Percentiles rank a stretch among this genome's conserved stretches.
Conservation (phyloP, 2,329 filamentous ascomycete species). For the Fusarium musae region DNA sequence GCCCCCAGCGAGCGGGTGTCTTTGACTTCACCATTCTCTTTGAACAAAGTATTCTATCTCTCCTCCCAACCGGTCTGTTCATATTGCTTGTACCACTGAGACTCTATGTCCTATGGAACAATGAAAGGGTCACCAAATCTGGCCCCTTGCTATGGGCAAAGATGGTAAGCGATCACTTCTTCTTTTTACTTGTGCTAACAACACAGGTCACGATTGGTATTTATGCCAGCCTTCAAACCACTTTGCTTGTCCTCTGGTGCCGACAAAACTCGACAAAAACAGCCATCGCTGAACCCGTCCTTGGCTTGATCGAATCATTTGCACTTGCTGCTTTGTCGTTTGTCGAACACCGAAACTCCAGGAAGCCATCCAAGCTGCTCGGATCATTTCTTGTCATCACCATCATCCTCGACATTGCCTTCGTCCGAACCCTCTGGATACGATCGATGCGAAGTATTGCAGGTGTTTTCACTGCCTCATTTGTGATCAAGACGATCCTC, state of each 20-base stretch:
- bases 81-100: conserved; percentile 38
- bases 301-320: conserved; percentile 45
- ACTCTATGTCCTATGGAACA: conserved; percentile 19
- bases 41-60: conserved; percentile 47
- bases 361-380: conserved; percentile 49
- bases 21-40: conserved; percentile 49
- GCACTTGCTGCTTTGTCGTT: conserved; percentile 46
- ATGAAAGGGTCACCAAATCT: not conserved
- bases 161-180: conserved; percentile 9
- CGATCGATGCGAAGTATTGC: conserved; percentile 43
- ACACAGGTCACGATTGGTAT: conserved; percentile 13
- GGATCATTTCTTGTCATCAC: conserved; percentile 48
- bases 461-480: conserved; percentile 41
- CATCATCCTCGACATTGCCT: conserved; percentile 49
- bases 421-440: conserved; percentile 50
- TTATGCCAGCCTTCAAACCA: conserved; percentile 38
- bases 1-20: conserved; percentile 37
- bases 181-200: not conserved
- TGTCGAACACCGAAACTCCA: conserved; percentile 48
- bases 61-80: conserved; percentile 42
- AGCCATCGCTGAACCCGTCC: conserved; percentile 44
- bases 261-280: conserved; percentile 37
- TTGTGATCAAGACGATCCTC: conserved; percentile 44
- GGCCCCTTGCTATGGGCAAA: conserved; percentile 39
- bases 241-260: conserved; percentile 45